Evolutionary conservation across 2,329 filamentous ascomycete genomes (phyloP).

Genomic region (Samsoniella hepiali): DNA sequence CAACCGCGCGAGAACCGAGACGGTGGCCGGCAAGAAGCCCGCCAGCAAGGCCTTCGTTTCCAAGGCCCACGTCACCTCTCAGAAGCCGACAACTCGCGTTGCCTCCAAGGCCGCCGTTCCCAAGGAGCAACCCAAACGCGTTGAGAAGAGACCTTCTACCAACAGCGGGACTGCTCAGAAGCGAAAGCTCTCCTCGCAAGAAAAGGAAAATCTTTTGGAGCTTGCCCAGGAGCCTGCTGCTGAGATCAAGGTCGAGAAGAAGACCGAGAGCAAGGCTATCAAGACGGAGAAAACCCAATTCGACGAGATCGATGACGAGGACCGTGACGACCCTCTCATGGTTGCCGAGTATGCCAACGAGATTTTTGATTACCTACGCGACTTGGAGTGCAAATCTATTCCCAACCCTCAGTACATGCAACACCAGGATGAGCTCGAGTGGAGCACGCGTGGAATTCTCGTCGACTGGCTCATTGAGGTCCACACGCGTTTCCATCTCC

Average conservation of each 20-base stretch:
- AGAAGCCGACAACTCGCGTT: slow-evolving; percentile 61
- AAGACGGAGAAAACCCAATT: slow-evolving; percentile 34
- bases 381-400: slow-evolving; percentile 73
- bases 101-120: slow-evolving; percentile 58
- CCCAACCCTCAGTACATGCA: slow-evolving; percentile 95
- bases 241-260: slow-evolving; percentile 31
- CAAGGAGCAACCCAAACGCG: slow-evolving; percentile 58
- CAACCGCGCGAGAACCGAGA: slow-evolving; percentile 82
- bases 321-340: slow-evolving; percentile 93
- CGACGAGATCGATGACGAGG: slow-evolving; percentile 74
- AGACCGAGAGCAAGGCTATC: slow-evolving; percentile 32
- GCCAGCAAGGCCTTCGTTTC: slow-evolving; percentile 66
- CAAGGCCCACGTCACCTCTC: slow-evolving; percentile 79
- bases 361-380: slow-evolving; percentile 92
- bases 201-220: slow-evolving; percentile 27
- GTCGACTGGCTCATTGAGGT: slow-evolving; percentile 99
- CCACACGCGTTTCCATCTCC: slow-evolving; percentile 90
- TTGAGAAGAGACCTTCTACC: slow-evolving; percentile 66
- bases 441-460: slow-evolving; percentile 97
- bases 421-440: slow-evolving; percentile 90
- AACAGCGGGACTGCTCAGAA: slow-evolving; percentile 63
- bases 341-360: slow-evolving; percentile 95
- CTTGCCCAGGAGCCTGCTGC: slow-evolving; percentile 25
- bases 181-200: slow-evolving; percentile 45
- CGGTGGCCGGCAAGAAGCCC: slow-evolving; percentile 71